Percentiles rank a stretch among this genome's conserved stretches.
Conservation (phyloP, 768 basidiomycete genomes). For the Paxillus ammoniavirescens region DNA sequence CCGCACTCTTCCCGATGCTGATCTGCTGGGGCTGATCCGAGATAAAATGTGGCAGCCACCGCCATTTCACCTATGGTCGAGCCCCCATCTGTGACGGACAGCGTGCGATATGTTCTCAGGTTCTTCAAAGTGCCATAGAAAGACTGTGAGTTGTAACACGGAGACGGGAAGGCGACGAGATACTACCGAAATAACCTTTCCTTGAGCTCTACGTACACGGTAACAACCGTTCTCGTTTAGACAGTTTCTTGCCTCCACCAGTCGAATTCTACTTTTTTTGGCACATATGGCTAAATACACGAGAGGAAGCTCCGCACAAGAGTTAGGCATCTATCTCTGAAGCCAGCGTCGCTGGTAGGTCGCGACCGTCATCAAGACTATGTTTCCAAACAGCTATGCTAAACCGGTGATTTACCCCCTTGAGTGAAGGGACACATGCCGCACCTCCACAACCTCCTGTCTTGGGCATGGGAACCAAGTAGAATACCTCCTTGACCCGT, state of each 20-base stretch:
- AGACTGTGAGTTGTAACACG: neutral
- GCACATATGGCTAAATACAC: neutral
- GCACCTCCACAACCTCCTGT: constrained; percentile 88
- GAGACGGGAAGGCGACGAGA: neutral
- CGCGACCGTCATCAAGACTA: constrained; percentile 4
- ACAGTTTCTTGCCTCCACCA: neutral
- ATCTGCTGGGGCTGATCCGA: constrained; percentile 48
- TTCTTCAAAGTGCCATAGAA: neutral
- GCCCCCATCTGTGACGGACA: constrained; percentile 14
- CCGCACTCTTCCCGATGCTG: constrained; percentile 46
- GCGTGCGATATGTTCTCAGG: constrained; percentile 5
- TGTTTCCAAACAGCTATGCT: constrained; percentile 66
- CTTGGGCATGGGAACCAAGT: constrained; percentile 64
- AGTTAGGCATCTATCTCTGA: constrained; percentile 29
- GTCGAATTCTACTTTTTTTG: neutral
- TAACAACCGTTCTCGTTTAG: neutral
- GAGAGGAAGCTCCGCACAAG: too few species aligned
- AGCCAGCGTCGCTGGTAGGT: constrained; percentile 13
- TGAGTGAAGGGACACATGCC: constrained; percentile 73
- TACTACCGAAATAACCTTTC: neutral
- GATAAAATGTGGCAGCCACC: constrained; percentile 57
- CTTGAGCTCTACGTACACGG: neutral
- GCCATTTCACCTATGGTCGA: neutral
- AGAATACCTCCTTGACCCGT: constrained; percentile 85
- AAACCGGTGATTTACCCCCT: constrained; percentile 89